Base-by-base conservation (phyloP, 768 basidiomycete genomes). In the Phanerodontia chrysosporium region DNA sequence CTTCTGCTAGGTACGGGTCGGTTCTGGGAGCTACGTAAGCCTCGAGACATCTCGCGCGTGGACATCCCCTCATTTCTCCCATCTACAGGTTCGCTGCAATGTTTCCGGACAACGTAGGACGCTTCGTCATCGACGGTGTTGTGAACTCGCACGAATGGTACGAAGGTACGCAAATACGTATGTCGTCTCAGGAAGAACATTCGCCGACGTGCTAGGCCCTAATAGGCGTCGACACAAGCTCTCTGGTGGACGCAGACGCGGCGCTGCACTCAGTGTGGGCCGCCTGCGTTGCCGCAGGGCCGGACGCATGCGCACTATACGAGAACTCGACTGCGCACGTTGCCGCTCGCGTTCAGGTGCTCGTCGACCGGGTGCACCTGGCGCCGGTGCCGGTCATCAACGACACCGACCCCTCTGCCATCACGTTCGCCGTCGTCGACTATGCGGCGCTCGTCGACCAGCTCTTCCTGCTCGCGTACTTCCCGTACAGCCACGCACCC, bases 91-190 rank as follows among this genome's bases (percentile, higher is more conserved):
- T 66, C 57, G 58, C 71, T 0, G 62, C 72, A 0, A 71, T 72
- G 64, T 73, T 66, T 57, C 72, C 72, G 3, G 48, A 55, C 54
- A 66, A 72, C 55, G 65, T 69, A 16, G 71, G 63, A 16, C 66
- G 69, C 2, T 36, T 72, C 0, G 61, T 70, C 30, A 65, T 72
- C 25, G 71, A 72, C 55, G 71, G 71, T 48, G 67, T 70, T 8
- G 35, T 53, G 35, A 63, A 67, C 56, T 12, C 36, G 3, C 60
- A 66, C 3, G 63, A 59, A n/a, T 69, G 62, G 42, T 69, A 63
- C 39, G 42, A 32, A 18, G 45, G 63, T 62, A 13, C 30, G 32
- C 36, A 35, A 16, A 45, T 6, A 28, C 48, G n/a, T n/a, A n/a
- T n/a, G n/a, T n/a, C n/a, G n/a, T n/a, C n/a, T n/a, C n/a, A n/a